Base-by-base conservation (phyloP, 2,329 filamentous ascomycete genomes). In the Ophiostoma himal-ulmi region DNA sequence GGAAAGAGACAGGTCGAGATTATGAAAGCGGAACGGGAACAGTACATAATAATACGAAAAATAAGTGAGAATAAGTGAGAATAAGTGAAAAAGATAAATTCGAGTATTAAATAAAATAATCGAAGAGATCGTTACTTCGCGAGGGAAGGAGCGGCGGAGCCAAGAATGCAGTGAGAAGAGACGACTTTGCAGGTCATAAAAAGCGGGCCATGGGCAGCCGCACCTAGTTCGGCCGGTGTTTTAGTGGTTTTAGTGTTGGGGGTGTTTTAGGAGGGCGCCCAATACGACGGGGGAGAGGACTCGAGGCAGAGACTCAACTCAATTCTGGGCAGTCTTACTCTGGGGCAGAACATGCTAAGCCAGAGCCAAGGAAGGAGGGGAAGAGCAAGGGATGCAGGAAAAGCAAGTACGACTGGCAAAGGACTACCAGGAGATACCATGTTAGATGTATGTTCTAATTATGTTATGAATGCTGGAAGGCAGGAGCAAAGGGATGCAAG, bases 181-280 rank as follows among this genome's bases (percentile, higher is more conserved):
- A 20, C 34, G 62, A 62, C 57, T 62, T 62, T 62, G 57, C 57
- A 62, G 57, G 57, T 34, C 26, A 57, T 17, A 11, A 70, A 70
- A 70, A 66, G 52, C 52, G 39, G 69, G 69, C 39, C 54, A 54
- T 65, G 41, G 30, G 17, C 65, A 68, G 69, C 57, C 66, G 67
- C 71, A 70, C 71, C 68, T 70, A 54, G 4, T 70, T 70, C 71
- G 70, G 62, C 62, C 60, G 60, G 71, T 36, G 69, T 65, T 6
- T 22, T 54, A 20, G n/a, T 14, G 17, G 48, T 69, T 70, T 70
- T 36, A 57, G 68, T 30, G 37, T 39, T 39, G 44, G 14, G n/a
- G 26, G 57, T 62, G 57, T 70, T 70, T 70, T 39, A 62, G 67
- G 67, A 62, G 68, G n/a, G 30, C n/a, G 68, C 60, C 67, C 60